Conservation (phyloP, 495 filamentous ascomycete species). For the Neurospora tetrasperma region DNA sequence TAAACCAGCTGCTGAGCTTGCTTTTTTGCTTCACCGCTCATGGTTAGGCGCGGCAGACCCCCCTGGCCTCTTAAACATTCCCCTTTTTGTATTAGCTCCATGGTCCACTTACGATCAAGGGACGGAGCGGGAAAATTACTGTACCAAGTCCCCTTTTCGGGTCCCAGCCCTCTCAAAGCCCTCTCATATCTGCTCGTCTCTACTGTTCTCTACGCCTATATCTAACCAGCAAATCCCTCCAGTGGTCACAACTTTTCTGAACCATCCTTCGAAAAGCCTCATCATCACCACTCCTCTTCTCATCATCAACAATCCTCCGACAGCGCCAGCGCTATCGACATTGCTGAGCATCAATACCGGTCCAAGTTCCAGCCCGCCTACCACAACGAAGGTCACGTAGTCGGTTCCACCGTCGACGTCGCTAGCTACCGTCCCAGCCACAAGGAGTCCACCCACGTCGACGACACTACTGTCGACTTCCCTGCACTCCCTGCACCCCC, state of each 20-base stretch:
- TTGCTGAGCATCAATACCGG: constrained; percentile 78
- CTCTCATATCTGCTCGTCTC: neutral
- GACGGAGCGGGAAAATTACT: neutral
- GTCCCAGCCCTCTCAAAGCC: neutral
- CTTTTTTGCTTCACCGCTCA: neutral
- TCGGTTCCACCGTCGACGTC: constrained; percentile 40
- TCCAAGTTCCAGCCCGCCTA: constrained; percentile 62
- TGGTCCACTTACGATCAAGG: neutral
- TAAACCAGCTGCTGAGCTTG: neutral
- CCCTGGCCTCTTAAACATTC: neutral
- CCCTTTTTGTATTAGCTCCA: neutral
- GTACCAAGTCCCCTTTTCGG: neutral
- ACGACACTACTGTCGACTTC: constrained; percentile 43
- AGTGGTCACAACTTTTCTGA: neutral
- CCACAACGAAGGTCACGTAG: constrained; percentile 45
- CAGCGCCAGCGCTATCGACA: constrained; percentile 47
- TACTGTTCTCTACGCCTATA: neutral
- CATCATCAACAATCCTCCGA: constrained; percentile 1
- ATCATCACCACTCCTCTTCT: neutral
- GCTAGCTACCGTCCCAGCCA: constrained; percentile 20
- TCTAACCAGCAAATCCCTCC: neutral
- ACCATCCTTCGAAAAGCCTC: neutral
- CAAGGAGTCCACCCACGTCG: constrained; percentile 27
- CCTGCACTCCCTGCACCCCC: constrained; percentile 13
- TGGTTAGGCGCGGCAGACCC: neutral